Base-by-base conservation (phyloP, 306 rosid genomes). In the Cotoneaster glaucophyllus region DNA sequence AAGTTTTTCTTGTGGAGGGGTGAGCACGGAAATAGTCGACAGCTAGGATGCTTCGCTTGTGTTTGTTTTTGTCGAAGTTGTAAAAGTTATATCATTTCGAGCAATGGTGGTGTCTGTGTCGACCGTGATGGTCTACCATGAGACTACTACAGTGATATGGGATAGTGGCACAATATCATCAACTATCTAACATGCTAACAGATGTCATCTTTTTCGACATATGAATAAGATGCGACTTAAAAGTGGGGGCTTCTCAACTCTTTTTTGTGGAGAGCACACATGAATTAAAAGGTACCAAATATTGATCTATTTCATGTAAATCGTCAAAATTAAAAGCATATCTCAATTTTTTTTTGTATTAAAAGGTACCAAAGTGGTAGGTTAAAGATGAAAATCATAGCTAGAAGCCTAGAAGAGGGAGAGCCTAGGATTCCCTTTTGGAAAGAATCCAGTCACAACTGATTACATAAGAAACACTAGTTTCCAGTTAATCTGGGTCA, bases 291-390 rank as follows among this genome's bases (percentile, higher is more conserved):
- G 15, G 67, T 14, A 58, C 57, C 28, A 58, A 64, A 29, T 17
- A 5, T 13, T 32, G 15, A 71, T 54, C 48, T 3, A 32, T 9
- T 34, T 13, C 75, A 71, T n/a, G 64, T 24, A 53, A 32, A n/a
- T 71, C 41, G 8, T 53, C 22, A 48, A 56, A 61, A 11, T 15
- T 24, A 61, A 61, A 61, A 26, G 8, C 17, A 57, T 12, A n/a
- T 57, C 7, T 57, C 29, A 57, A 3, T 11, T 48, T 48, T 48
- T 48, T 48, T 48, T 15, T 37, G 41, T 37, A 37, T 37, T 37
- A 37, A n/a, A n/a, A n/a, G n/a, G n/a, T n/a, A n/a, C n/a, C 19
- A 12, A 74, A 67, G 53, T 41, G 45, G 79, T 50, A 62, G 67
- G 65, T 65, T 34, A 59, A 32, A 15, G 79, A 43, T 37, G 41